Percentiles rank a stretch among this genome's conserved stretches.
These are phyloP conservation scores for Hyaloscypha bicolor DNA, from an alignment of 495 filamentous ascomycete genomes.

Conservation along the genomic window DNA sequence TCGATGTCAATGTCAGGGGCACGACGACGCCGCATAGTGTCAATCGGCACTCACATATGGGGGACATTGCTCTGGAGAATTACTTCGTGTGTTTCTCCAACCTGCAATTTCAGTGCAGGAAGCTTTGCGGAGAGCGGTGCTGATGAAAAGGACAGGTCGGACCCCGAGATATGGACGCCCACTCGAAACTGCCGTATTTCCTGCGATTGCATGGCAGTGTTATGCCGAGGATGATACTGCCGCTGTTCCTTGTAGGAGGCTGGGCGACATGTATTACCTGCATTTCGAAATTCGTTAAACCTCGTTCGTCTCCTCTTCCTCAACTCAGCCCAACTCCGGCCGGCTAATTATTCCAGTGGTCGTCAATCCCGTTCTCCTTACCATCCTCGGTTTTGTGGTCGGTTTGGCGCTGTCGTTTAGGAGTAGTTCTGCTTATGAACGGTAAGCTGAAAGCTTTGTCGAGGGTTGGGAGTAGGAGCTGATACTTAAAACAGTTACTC, in stretches of 20 bases:
- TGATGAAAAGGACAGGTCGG: slow-evolving; percentile 39
- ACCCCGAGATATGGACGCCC: slow-evolving; percentile 70
- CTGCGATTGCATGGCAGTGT: slow-evolving; percentile 81
- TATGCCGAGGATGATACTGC: slow-evolving; percentile 77
- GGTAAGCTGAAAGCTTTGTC: slow-evolving; percentile 29
- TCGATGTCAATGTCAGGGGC: slow-evolving; percentile 14
- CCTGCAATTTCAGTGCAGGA: too few relatives aligned
- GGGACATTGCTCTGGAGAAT: slow-evolving; percentile 40
- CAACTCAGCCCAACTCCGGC: not conserved
- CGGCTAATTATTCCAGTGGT: slow-evolving; percentile 41
- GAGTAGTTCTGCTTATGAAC: slow-evolving; percentile 83
- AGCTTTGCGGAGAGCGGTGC: too few relatives aligned
- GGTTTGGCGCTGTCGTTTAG: slow-evolving; percentile 82
- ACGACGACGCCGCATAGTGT: slow-evolving; percentile 17
- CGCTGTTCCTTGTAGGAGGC: slow-evolving; percentile 62
- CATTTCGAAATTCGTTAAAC: slow-evolving; percentile 55
- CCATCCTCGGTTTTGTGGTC: slow-evolving; percentile 88
- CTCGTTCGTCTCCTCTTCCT: slow-evolving; percentile 42
- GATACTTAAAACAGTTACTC: slow-evolving; percentile 45
- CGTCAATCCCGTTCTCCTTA: slow-evolving; percentile 73
- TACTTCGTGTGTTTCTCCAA: slow-evolving; percentile 50
- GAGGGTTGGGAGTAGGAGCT: not conserved
- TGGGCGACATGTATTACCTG: slow-evolving; percentile 74
- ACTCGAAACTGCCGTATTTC: slow-evolving; percentile 83
- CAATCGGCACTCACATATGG: slow-evolving; percentile 28